Conservation (phyloP, 176 grass and related monocot species). For the Dendrocalamus sinicus region DNA sequence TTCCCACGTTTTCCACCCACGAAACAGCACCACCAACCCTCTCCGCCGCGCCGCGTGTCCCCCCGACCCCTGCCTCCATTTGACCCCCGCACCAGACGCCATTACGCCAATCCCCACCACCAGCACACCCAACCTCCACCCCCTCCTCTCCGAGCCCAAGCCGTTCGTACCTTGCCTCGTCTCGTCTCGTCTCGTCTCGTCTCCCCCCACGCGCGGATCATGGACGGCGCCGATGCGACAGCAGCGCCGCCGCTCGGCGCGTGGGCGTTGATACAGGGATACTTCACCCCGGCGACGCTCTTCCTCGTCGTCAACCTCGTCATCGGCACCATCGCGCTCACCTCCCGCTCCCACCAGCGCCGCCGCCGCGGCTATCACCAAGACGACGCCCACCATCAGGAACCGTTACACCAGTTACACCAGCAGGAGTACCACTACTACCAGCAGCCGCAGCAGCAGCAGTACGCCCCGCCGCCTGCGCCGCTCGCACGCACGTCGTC, state of each 20-base stretch:
- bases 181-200: not conserved
- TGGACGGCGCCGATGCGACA: constrained; percentile 38
- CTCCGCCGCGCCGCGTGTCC: not conserved
- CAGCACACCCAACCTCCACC: not conserved
- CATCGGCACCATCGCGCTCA: constrained; percentile 91
- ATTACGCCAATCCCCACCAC: constrained; percentile 11
- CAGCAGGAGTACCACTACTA: not conserved
- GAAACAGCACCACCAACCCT: constrained; percentile 25
- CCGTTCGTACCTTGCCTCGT: not conserved
- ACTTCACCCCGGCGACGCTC: constrained; percentile 67
- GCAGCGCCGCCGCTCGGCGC: constrained; percentile 4
- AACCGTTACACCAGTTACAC: not conserved
- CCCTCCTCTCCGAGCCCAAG: too few relatives aligned
- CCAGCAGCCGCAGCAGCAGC: constrained; percentile 25
- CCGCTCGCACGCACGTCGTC: constrained; percentile 54
- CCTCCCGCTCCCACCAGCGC: constrained; percentile 51
- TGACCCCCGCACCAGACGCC: not conserved
- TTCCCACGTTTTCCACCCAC: constrained; percentile 53
- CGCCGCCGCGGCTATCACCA: constrained; percentile 7
- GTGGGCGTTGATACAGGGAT: constrained; percentile 55
- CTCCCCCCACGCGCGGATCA: not conserved
- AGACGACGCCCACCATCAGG: not conserved
- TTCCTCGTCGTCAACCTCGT: constrained; percentile 91
- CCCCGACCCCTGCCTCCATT: constrained; percentile 23
- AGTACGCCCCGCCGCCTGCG: constrained; percentile 33